Evolutionary conservation across 306 rosid species (phyloP), one percentile per base, ranked within the genome.

Genomic region (Fragaria ananassa): DNA sequence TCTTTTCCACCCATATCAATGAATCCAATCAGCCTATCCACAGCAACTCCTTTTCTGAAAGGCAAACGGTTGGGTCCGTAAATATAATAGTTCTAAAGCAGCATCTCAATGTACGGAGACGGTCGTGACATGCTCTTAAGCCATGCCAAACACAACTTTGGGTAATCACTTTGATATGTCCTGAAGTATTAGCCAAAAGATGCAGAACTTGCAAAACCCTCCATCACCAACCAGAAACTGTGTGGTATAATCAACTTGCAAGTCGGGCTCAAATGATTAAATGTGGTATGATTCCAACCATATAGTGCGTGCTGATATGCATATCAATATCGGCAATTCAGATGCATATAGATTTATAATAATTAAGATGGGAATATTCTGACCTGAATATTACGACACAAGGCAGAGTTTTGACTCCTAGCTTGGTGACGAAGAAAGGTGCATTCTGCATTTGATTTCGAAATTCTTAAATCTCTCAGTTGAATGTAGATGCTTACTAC

Each of bases 341-440:
- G 8, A 47, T 35, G 72, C 49, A 47, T 53, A 54, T 2, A 41
- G 17, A 21, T 27, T 25, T 45, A 75, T 44, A 37, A 29, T 63
- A 49, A 56, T 25, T 53, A 50, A 8, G 76, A 73, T 61, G 77
- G 68, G 78, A 27, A 54, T 27, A 74, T 72, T 76, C 89, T 80
- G 79, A 95, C 98, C 97, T 90, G 96, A 95, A 95, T 70, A 95
- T 63, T 67, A 95, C 51, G 86, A 92, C 93, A 54, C 98, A 95
- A 42, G 98, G 97, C 85, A 95, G 75, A 72, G 98, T 95, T 85
- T 95, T 90, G 89, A 95, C 70, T 76, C 92, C 93, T 70, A 94
- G 85, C 87, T 94, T 94, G 81, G 93, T 65, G 70, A 92, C 86
- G 39, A 93, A 93, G 93, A 93, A 93, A 4, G 97, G 93, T 1